These are phyloP conservation scores for Aegilops sharonensis DNA, from an alignment of 176 grass and related monocot genomes.

Conservation along the genomic window DNA sequence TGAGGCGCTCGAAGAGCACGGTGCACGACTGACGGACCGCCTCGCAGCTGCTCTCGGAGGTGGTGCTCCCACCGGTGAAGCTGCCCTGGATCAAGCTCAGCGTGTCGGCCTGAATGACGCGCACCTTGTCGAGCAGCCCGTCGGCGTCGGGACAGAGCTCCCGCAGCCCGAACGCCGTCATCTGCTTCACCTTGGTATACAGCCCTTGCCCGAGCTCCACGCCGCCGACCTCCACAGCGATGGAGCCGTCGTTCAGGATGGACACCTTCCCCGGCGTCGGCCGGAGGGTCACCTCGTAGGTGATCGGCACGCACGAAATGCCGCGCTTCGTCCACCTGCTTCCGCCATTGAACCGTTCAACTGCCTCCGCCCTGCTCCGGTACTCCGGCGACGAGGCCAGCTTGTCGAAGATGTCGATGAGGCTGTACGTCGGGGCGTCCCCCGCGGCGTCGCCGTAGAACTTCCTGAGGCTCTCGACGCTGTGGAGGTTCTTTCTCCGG, in stretches of 20 bases:
- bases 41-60: constrained; percentile 77
- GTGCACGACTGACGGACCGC: constrained; percentile 54
- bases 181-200: constrained; percentile 90
- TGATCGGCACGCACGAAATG: constrained; percentile 75
- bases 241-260: constrained; percentile 78
- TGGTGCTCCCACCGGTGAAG: constrained; percentile 67
- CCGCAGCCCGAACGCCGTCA: constrained; percentile 62
- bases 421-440: constrained; percentile 58
- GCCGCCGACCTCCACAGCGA: constrained; percentile 83
- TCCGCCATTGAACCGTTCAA: constrained; percentile 50
- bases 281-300: constrained; percentile 37
- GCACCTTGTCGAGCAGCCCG: constrained; percentile 57
- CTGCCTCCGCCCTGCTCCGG: constrained; percentile 12
- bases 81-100: constrained; percentile 77
- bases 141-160: constrained; percentile 39
- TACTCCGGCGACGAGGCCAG: constrained; percentile 63
- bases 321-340: constrained; percentile 85
- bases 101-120: constrained; percentile 75
- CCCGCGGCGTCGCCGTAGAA: constrained; percentile 45
- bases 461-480: constrained; percentile 47
- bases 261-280: constrained; percentile 73
- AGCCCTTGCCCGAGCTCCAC: constrained; percentile 84
- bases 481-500: constrained; percentile 78
- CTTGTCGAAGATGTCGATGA: constrained; percentile 62
- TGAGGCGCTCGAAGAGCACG: constrained; percentile 57